phyloP scores from a whole-genome alignment of 495 filamentous ascomycete genomes.

The Penicillium ochrochloron region DNA sequence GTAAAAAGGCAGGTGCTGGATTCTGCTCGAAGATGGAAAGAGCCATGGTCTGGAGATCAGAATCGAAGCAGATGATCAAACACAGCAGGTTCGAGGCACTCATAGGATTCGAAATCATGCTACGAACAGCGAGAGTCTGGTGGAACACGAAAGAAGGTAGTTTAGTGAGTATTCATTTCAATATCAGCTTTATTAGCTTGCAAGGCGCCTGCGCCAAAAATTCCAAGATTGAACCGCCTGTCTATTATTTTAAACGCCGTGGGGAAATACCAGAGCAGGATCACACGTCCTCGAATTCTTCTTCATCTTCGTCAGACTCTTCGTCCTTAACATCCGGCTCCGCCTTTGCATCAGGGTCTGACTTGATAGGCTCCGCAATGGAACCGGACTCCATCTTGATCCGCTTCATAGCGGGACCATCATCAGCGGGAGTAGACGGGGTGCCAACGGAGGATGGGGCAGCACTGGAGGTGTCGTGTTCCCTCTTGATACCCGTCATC shows the following conservation, averaged over 20 bases:
- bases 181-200: background rate
- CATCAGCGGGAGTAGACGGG: constrained; percentile 45
- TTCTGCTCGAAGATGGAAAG: background rate
- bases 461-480: constrained; percentile 47
- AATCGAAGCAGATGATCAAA: background rate
- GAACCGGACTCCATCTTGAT: constrained; percentile 41
- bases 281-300: constrained; percentile 58
- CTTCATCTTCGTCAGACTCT: constrained; percentile 58
- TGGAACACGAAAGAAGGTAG: background rate
- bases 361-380: constrained; percentile 35
- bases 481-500: constrained; percentile 41
- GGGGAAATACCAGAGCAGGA: background rate
- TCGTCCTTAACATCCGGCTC: constrained; percentile 33
- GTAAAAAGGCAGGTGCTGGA: background rate
- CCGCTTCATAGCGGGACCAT: constrained; percentile 49
- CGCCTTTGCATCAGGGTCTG: constrained; percentile 25
- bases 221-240: background rate
- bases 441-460: constrained; percentile 50
- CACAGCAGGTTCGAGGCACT: background rate
- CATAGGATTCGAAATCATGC: background rate
- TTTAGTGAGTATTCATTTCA: background rate
- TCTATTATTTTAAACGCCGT: constrained; percentile 7
- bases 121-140: background rate
- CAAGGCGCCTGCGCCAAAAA: constrained; percentile 26
- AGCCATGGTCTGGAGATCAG: background rate